Percentiles rank a stretch among this genome's conserved stretches.
Evolutionary conservation across 805 yeast genomes (phyloP).

Genomic region (Suhomyces sp.): DNA sequence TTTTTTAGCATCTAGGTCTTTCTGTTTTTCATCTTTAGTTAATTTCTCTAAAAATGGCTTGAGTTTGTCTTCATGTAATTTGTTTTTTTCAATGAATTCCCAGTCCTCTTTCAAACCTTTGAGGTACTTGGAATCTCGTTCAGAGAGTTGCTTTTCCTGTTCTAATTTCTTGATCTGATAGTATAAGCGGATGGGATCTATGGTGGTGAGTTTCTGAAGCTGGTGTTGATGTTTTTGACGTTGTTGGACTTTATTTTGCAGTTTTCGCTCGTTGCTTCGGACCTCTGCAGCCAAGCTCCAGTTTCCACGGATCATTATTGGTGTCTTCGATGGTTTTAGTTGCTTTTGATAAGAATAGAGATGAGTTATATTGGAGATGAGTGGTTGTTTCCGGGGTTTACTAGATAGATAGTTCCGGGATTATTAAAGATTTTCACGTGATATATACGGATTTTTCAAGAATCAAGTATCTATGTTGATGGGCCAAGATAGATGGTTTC

Average conservation of each 20-base stretch:
- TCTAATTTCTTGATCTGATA: conserved; percentile 33
- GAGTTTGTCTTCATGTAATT: conserved; percentile 33
- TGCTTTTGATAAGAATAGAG: no score
- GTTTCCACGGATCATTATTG: conserved; percentile 27
- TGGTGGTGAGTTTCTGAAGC: conserved; percentile 23
- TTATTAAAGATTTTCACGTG: no score
- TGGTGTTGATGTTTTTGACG: conserved; percentile 34
- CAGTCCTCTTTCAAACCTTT: conserved; percentile 39
- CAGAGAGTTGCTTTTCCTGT: conserved; percentile 11
- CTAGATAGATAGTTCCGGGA: no score
- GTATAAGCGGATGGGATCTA: conserved; percentile 36
- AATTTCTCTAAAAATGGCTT: conserved; percentile 21
- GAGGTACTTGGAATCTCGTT: conserved; percentile 20
- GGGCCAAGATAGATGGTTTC: no score
- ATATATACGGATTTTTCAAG: no score
- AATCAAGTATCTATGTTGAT: no score
- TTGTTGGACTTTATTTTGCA: conserved; percentile 35
- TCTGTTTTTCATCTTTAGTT: conserved; percentile 17
- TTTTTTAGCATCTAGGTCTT: conserved; percentile 18
- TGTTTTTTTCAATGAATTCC: conserved; percentile 33
- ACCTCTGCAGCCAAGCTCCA: conserved; percentile 40
- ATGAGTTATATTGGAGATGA: no score
- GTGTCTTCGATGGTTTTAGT: no score
- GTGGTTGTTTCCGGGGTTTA: no score
- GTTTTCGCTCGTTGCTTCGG: conserved; percentile 34